These are phyloP conservation scores for Fusarium sp. DNA, from an alignment of 2,329 filamentous ascomycete genomes.

Conservation along the genomic window DNA sequence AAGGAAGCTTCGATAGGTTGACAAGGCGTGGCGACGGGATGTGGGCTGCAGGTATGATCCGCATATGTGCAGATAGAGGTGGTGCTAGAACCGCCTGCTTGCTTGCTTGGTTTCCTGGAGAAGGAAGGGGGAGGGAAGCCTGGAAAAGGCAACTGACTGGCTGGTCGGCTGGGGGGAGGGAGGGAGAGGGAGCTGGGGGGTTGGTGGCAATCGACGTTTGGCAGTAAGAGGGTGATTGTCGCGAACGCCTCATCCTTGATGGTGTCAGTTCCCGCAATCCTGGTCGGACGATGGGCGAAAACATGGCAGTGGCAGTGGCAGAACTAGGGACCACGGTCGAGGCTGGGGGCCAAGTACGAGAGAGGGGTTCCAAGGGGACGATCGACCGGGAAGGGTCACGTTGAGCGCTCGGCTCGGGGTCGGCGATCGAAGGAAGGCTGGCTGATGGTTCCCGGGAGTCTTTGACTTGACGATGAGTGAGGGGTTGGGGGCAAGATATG, in stretches of 20 bases:
- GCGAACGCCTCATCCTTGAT: constrained; percentile 33
- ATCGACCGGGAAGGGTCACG: constrained; percentile 14
- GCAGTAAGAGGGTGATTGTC: constrained; percentile 31
- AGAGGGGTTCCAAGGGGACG: neutral
- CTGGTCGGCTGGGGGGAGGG: neutral
- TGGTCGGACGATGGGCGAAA: constrained; percentile 17
- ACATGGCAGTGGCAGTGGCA: constrained; percentile 13
- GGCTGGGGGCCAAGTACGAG: constrained; percentile 4
- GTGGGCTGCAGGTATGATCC: constrained; percentile 52
- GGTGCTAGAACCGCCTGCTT: constrained; percentile 27
- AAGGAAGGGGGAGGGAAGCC: constrained; percentile 3
- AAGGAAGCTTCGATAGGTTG: constrained; percentile 27
- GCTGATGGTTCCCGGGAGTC: constrained; percentile 7
- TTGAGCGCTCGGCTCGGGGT: constrained; percentile 17
- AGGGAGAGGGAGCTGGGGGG: neutral
- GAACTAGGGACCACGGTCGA: neutral
- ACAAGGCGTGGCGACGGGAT: constrained; percentile 27
- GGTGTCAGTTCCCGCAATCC: constrained; percentile 27
- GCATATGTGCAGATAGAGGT: constrained; percentile 48
- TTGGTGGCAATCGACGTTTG: constrained; percentile 33
- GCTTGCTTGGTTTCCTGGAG: constrained; percentile 4
- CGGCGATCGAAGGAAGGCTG: constrained; percentile 8
- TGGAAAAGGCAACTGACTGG: neutral
- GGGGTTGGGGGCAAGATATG: constrained; percentile 24
- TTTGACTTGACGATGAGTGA: constrained; percentile 11